Percentiles rank a stretch among this genome's conserved stretches.
Conservation (phyloP, 2,329 filamentous ascomycete genomes). For the Botryotinia narcissicola region DNA sequence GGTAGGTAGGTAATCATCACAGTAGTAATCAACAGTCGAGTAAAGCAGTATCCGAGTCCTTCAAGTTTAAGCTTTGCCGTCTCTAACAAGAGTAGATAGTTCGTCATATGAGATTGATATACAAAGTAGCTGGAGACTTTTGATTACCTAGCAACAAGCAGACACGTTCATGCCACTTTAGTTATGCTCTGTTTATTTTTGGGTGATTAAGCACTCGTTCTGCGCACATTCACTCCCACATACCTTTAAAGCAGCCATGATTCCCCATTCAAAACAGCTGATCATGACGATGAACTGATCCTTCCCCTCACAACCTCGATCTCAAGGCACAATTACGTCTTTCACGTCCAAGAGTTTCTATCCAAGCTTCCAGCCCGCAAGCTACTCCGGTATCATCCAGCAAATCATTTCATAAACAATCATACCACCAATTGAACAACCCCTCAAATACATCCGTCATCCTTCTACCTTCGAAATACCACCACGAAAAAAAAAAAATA, state of each 20-base stretch:
- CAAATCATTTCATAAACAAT: constrained; percentile 28
- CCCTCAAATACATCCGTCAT: constrained; percentile 26
- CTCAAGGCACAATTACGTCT: neutral
- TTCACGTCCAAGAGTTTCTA: constrained; percentile 1
- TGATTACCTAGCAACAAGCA: neutral
- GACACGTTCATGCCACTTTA: neutral
- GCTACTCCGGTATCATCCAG: neutral
- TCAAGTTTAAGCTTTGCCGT: neutral
- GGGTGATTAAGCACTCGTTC: neutral
- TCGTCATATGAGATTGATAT: neutral
- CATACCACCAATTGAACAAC: constrained; percentile 29
- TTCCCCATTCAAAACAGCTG: constrained; percentile 1
- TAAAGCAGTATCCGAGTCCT: neutral
- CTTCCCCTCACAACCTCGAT: neutral
- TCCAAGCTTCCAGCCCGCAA: constrained; percentile 12
- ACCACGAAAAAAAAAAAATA: neutral
- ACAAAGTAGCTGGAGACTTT: neutral
- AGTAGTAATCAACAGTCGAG: neutral
- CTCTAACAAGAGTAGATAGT: neutral
- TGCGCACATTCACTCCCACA: neutral
- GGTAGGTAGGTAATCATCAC: neutral
- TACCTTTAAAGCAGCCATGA: neutral
- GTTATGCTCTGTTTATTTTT: neutral
- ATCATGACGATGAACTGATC: constrained; percentile 4
- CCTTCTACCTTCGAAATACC: neutral